A percentile compares a stretch with the other conserved stretches of the same genome.
phyloP scores from a whole-genome alignment of 352 stramenopile genomes.

The Globisporangium orthogonon region DNA sequence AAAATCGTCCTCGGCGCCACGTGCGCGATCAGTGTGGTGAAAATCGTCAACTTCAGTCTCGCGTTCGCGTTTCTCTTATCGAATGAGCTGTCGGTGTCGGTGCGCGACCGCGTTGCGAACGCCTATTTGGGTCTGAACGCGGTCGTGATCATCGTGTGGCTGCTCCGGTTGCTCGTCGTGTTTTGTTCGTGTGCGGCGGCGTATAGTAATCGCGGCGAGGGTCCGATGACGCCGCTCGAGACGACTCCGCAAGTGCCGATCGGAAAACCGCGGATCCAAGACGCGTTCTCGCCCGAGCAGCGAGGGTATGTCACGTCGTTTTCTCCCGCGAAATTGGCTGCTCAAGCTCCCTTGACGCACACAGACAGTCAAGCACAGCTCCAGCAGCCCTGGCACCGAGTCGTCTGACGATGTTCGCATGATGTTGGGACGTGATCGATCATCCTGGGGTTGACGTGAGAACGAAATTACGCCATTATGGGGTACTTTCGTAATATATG shows the following conservation, averaged over 20 bases:
- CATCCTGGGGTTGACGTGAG: too few species aligned
- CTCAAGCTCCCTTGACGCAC: slow-evolving; percentile 20
- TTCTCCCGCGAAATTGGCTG: slow-evolving; percentile 20
- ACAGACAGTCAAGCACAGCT: slow-evolving; percentile 20
- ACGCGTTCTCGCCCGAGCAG: neutral
- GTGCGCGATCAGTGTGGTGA: slow-evolving; percentile 13
- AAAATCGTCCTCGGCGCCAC: slow-evolving; percentile 9
- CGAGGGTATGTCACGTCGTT: slow-evolving; percentile 11
- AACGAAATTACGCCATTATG: too few species aligned
- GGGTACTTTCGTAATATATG: too few species aligned
- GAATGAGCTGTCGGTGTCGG: slow-evolving; percentile 11
- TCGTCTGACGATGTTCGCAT: slow-evolving; percentile 1
- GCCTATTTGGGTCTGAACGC: slow-evolving; percentile 23
- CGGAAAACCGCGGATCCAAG: neutral
- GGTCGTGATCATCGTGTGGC: slow-evolving; percentile 25
- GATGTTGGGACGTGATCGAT: too few species aligned
- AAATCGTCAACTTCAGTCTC: slow-evolving; percentile 25
- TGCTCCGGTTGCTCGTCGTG: slow-evolving; percentile 21
- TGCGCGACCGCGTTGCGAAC: slow-evolving; percentile 16
- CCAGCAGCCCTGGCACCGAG: slow-evolving; percentile 9
- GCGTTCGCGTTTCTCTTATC: slow-evolving; percentile 28
- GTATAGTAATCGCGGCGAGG: slow-evolving; percentile 7
- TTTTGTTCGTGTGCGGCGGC: slow-evolving; percentile 12
- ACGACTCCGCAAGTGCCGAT: neutral
- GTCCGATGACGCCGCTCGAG: slow-evolving; percentile 1